Evolutionary conservation across 768 basidiomycete genomes (phyloP).

Genomic region (Xanthoconium stramineum): DNA sequence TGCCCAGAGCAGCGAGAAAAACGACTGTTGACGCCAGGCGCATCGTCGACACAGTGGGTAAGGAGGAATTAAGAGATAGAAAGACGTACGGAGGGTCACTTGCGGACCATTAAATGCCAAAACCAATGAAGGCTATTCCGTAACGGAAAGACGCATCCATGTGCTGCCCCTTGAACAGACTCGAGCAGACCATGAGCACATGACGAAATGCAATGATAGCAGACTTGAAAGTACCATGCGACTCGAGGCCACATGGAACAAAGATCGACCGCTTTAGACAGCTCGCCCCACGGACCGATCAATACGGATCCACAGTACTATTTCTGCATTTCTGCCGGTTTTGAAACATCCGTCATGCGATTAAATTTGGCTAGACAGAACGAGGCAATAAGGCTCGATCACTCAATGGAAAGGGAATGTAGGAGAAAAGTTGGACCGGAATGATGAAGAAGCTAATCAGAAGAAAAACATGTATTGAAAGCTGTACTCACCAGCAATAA

Average conservation of each 20-base stretch:
- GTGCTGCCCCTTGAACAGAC: not conserved
- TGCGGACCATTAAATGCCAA: constrained; percentile 17
- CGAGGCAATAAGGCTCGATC: not conserved
- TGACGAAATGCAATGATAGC: not conserved
- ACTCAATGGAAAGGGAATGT: not conserved
- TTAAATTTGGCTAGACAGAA: not conserved
- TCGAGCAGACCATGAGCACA: not conserved
- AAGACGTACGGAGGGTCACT: not conserved
- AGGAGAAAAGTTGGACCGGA: not conserved
- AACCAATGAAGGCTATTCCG: not conserved
- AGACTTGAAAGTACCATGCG: not conserved
- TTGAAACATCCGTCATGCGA: not conserved
- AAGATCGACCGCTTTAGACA: not conserved
- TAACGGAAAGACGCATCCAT: not conserved
- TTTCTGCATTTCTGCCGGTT: not conserved
- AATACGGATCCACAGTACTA: not conserved
- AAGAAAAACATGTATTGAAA: too few relatives aligned
- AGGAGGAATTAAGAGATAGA: constrained; percentile 1
- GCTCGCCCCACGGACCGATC: not conserved
- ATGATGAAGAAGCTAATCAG: too few relatives aligned
- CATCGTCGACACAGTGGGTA: constrained; percentile 7
- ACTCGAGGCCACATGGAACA: not conserved
- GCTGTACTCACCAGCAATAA: not conserved
- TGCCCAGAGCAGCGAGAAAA: constrained; percentile 19
- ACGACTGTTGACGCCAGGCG: constrained; percentile 13